Base-by-base conservation (phyloP, 2,329 filamentous ascomycete genomes). In the Cladophialophora immunda region DNA sequence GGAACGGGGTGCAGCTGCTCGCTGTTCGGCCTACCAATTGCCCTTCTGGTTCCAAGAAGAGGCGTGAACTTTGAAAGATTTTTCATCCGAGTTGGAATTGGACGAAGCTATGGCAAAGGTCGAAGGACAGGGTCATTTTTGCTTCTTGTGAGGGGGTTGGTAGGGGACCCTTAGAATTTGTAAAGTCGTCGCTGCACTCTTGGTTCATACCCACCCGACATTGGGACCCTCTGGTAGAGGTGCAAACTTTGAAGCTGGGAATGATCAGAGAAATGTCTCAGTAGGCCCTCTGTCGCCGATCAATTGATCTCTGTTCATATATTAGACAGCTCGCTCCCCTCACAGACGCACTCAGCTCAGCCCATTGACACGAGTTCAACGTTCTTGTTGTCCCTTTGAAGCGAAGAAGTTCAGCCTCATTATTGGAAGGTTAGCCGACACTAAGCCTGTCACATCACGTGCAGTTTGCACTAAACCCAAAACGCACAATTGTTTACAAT, bases 401-500 rank as follows among this genome's bases (percentile, higher is more conserved):
- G 45, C 25, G 45, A 25, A 47, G 45, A 25, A 25, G 7, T 50
- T 25, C 19, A 2, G 19, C 4, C 2, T 8, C 45, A 22, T 4
- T 22, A 25, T n/a, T 25, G 19, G 45, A 50, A 50, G 19, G 45
- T 25, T 50, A 25, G 5, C 45, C 45, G 45, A 50, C 3, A 7
- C 22, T 19, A 50, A 25, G 22, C 19, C 19, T 13, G 3, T 5
- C 9, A 3, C 4, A 11, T 25, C 45, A 50, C 45, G 45, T 50
- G 45, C 19, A 3, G 6, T 13, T 0, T 25, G 9, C 19, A 50
- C 45, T 50, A 50, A 25, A 13, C 45, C 45, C 45, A 50, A 50
- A 50, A 50, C 45, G 25, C 25, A 50, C 9, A 50, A 50, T 50
- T 50, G 45, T 50, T 50, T 50, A 50, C 45, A 50, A 50, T 50